These are phyloP conservation scores for Ceratocystis colombiana DNA, from an alignment of 2,329 filamentous ascomycete species.

Conservation along the genomic window DNA sequence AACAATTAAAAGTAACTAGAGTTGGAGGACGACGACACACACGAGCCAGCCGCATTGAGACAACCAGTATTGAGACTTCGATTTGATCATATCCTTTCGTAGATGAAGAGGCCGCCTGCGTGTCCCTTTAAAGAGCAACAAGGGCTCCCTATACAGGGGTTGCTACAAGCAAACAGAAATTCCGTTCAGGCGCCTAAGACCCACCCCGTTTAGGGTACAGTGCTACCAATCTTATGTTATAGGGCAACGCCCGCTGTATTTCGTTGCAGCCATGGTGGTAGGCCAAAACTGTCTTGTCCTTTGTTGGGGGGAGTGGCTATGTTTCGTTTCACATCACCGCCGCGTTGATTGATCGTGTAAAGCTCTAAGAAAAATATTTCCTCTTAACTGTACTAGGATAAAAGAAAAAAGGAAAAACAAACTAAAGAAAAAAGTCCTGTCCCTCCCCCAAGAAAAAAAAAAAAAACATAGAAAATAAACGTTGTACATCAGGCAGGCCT, in stretches of 20 bases:
- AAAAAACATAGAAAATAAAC: slow-evolving; percentile 9
- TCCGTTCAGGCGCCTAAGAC: neutral
- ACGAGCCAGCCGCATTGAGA: neutral
- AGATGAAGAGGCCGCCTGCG: slow-evolving; percentile 1
- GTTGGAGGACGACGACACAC: neutral
- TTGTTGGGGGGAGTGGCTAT: neutral
- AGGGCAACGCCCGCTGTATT: neutral
- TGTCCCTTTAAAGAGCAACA: neutral
- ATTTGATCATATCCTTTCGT: neutral
- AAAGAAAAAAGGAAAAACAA: slow-evolving; percentile 17
- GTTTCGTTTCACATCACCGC: slow-evolving; percentile 8
- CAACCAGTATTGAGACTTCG: neutral
- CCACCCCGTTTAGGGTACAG: slow-evolving; percentile 4
- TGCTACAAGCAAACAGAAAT: neutral
- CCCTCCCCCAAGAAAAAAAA: slow-evolving; percentile 6
- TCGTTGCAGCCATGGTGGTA: neutral
- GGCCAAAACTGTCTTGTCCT: neutral
- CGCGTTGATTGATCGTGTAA: neutral
- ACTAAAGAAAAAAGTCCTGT: slow-evolving; percentile 6
- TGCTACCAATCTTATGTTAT: neutral
- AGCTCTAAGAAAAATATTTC: slow-evolving; percentile 2
- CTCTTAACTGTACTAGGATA: neutral
- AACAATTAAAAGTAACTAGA: neutral
- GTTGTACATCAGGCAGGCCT: slow-evolving; percentile 2
- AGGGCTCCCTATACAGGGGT: neutral